Conservation (phyloP, 164 flowering plant species). For the Tinospora cordifolia region DNA sequence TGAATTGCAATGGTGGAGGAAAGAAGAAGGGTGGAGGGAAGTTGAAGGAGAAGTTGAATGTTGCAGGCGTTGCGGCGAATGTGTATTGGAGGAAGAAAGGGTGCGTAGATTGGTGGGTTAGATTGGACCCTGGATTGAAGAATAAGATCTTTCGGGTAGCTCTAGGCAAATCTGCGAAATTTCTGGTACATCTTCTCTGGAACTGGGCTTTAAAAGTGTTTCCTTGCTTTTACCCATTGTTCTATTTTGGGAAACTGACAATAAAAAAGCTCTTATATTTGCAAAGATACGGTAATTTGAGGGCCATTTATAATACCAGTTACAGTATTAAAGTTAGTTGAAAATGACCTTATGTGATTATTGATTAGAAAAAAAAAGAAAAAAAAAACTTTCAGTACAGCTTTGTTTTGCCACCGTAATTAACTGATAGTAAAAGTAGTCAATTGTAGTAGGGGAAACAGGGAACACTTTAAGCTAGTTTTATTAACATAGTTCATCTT, state of each 20-base stretch:
- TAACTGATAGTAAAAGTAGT: too few relatives aligned
- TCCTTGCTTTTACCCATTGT: background rate
- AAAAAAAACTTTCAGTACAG: too few relatives aligned
- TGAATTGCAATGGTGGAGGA: conserved; percentile 38
- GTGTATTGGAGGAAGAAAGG: conserved; percentile 86
- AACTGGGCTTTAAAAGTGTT: conserved; percentile 10
- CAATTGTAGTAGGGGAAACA: too few relatives aligned
- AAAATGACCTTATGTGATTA: too few relatives aligned
- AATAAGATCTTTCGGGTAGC: conserved; percentile 32
- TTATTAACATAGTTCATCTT: too few relatives aligned
- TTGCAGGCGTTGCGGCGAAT: conserved; percentile 58
- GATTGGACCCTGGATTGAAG: conserved; percentile 40
- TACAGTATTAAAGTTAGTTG: too few relatives aligned
- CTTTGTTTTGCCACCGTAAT: too few relatives aligned
- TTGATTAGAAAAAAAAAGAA: too few relatives aligned
- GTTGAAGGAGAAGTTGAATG: conserved; percentile 48
- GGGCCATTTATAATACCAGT: too few relatives aligned
- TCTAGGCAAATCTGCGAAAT: conserved; percentile 54
- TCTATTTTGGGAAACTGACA: background rate
- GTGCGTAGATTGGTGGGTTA: conserved; percentile 83
- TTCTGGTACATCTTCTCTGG: conserved; percentile 46
- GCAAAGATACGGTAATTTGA: too few relatives aligned
- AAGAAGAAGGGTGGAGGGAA: conserved; percentile 63
- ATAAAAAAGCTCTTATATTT: too few relatives aligned
- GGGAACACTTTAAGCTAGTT: too few relatives aligned